Conservation (phyloP, 2,329 filamentous ascomycete genomes). For the Fusarium abutilonis region DNA sequence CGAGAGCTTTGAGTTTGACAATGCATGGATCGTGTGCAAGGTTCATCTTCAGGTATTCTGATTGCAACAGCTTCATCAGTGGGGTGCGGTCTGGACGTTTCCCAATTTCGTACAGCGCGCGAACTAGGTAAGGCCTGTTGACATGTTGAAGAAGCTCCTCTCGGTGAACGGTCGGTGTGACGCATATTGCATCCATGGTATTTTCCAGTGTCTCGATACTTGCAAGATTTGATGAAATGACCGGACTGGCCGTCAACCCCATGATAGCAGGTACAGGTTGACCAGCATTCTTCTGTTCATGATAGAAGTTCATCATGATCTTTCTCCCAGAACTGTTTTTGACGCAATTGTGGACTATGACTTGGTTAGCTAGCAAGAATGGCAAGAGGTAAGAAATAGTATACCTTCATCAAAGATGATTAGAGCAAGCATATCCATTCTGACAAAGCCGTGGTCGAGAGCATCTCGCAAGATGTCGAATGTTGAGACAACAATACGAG, state of each 20-base stretch:
- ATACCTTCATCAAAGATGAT: slow-evolving; percentile 86
- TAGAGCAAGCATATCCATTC: slow-evolving; percentile 69
- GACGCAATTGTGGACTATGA: slow-evolving; percentile 76
- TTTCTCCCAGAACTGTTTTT: slow-evolving; percentile 70
- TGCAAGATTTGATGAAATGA: slow-evolving; percentile 66
- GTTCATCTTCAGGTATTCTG: slow-evolving; percentile 58
- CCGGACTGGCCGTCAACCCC: slow-evolving; percentile 83
- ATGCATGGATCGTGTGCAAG: slow-evolving; percentile 71
- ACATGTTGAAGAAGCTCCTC: slow-evolving; percentile 75
- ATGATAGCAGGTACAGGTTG: slow-evolving; percentile 71
- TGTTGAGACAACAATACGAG: slow-evolving; percentile 80
- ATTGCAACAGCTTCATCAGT: slow-evolving; percentile 57
- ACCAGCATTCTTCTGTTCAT: slow-evolving; percentile 54
- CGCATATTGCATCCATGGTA: slow-evolving; percentile 75
- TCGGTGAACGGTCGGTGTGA: slow-evolving; percentile 73
- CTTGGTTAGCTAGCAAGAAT: slow-evolving; percentile 21
- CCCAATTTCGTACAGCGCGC: slow-evolving; percentile 47
- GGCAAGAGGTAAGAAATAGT: slow-evolving; percentile 9
- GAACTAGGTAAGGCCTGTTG: slow-evolving; percentile 69
- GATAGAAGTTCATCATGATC: slow-evolving; percentile 80
- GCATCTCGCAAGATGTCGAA: slow-evolving; percentile 80
- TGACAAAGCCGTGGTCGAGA: slow-evolving; percentile 77
- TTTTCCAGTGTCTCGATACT: slow-evolving; percentile 71
- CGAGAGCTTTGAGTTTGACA: slow-evolving; percentile 53
- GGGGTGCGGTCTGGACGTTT: slow-evolving; percentile 38